Evolutionary conservation across 2,329 filamentous ascomycete species (phyloP).

Genomic region (Aquanectria penicillioides): DNA sequence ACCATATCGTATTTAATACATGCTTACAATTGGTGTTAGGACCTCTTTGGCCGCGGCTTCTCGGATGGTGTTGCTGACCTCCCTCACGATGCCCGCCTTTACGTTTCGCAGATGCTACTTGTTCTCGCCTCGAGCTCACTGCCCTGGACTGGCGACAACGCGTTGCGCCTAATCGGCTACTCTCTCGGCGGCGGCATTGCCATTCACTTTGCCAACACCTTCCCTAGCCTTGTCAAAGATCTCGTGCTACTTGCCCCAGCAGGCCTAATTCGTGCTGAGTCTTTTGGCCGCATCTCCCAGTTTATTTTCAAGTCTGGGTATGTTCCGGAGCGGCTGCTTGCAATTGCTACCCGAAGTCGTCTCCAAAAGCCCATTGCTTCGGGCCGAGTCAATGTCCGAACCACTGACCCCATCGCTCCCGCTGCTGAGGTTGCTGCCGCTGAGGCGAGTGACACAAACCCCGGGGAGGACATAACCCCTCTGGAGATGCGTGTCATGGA

Average conservation of each 20-base stretch:
- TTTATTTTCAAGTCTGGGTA: constrained; percentile 65
- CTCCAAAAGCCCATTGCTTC: constrained; percentile 62
- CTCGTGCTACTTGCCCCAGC: constrained; percentile 83
- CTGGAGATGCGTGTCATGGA: constrained; percentile 59
- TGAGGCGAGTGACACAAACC: constrained; percentile 49
- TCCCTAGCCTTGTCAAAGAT: constrained; percentile 74
- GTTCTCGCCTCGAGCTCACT: constrained; percentile 76
- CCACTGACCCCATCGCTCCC: constrained; percentile 24
- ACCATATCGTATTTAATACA: constrained; percentile 26
- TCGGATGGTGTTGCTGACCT: constrained; percentile 72
- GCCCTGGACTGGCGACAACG: constrained; percentile 68
- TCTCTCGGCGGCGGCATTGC: constrained; percentile 84
- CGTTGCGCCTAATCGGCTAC: constrained; percentile 79
- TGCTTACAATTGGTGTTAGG: constrained; percentile 49
- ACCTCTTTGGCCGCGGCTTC: constrained; percentile 76
- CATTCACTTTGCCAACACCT: constrained; percentile 77
- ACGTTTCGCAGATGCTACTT: constrained; percentile 76
- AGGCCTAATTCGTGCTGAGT: constrained; percentile 72
- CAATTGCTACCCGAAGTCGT: constrained; percentile 57
- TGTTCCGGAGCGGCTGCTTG: constrained; percentile 63
- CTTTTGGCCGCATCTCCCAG: constrained; percentile 60
- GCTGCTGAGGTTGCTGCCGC: constrained; percentile 53
- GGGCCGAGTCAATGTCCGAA: constrained; percentile 44
- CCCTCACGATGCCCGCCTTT: constrained; percentile 78
- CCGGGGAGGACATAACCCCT: constrained; percentile 43